phyloP scores from a whole-genome alignment of 352 stramenopile species.

The Phytopythium mirpurense region DNA sequence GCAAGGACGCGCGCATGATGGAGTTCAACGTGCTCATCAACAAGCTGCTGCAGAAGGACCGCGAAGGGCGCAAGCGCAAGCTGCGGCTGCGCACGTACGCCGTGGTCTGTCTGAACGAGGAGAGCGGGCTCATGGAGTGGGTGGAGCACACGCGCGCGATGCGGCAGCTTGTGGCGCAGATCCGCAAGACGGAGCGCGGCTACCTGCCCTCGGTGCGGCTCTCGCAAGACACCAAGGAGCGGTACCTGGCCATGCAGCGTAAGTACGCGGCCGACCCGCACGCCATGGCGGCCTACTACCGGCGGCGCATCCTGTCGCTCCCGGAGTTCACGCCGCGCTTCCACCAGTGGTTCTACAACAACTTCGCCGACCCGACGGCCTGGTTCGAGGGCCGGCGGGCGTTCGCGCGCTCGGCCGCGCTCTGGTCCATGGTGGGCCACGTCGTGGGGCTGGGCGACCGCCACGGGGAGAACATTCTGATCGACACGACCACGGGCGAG shows the following conservation, averaged over 20 bases:
- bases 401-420: conserved; percentile 85
- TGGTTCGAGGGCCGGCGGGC: conserved; percentile 96
- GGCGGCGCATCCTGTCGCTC: conserved; percentile 51
- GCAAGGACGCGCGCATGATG: conserved; percentile 99
- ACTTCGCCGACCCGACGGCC: conserved; percentile 95
- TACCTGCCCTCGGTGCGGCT: conserved; percentile 77
- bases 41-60: conserved; percentile 93
- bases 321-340: conserved; percentile 92
- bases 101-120: conserved; percentile 99
- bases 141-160: conserved; percentile 97
- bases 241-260: conserved; percentile 87
- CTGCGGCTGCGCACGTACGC: conserved; percentile 97
- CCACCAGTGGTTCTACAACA: conserved; percentile 99
- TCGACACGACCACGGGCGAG: conserved; percentile 96
- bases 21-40: conserved; percentile 99
- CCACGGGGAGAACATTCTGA: conserved; percentile 99
- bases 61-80: conserved; percentile 86
- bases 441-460: conserved; percentile 92
- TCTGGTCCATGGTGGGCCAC: conserved; percentile 98
- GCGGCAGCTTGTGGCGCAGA: conserved; percentile 82
- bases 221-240: conserved; percentile 78
- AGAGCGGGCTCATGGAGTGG: conserved; percentile 99
- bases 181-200: conserved; percentile 83
- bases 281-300: conserved; percentile 68
- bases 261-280: conserved; percentile 78